Evolutionary conservation across 805 yeast genomes (phyloP).

Genomic region (Kazachstania bromeliacearum): DNA sequence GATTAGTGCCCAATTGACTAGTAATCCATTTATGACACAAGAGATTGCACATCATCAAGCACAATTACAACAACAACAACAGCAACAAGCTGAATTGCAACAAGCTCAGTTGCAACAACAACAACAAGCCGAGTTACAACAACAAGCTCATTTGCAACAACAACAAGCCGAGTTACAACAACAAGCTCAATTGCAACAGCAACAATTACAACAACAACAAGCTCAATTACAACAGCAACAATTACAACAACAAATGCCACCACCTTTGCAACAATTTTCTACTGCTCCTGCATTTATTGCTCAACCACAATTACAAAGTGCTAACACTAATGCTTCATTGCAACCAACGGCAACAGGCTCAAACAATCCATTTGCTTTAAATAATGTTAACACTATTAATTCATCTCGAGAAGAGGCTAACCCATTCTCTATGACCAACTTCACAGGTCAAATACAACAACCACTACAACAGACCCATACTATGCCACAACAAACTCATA

Average conservation of each 20-base stretch:
- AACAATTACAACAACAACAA: conserved; percentile 1
- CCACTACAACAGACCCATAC: not conserved
- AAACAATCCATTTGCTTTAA: conserved; percentile 31
- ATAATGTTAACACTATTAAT: conserved; percentile 13
- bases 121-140: conserved; percentile 1
- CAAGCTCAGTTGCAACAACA: conserved; percentile 9
- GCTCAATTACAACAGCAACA: conserved; percentile 11
- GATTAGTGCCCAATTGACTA: conserved; percentile 9
- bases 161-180: not conserved
- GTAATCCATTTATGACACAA: conserved; percentile 15
- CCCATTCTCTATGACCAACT: conserved; percentile 5
- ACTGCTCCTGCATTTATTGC: no score
- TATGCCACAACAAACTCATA: conserved; percentile 2
- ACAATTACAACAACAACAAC: conserved; percentile 15
- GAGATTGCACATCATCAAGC: conserved; percentile 17
- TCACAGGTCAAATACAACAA: not conserved
- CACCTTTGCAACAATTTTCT: conserved; percentile 2
- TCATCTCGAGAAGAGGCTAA: conserved; percentile 1
- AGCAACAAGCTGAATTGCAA: conserved; percentile 38
- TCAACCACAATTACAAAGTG: not conserved
- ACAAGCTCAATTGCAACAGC: conserved; percentile 7
- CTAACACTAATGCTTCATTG: conserved; percentile 6
- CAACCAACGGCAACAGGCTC: conserved; percentile 22
- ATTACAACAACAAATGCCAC: conserved; percentile 10
- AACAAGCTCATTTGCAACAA: conserved; percentile 2